phyloP scores from a whole-genome alignment of 1,284 basidiomycete species.

The Nidula niveotomentosa region DNA sequence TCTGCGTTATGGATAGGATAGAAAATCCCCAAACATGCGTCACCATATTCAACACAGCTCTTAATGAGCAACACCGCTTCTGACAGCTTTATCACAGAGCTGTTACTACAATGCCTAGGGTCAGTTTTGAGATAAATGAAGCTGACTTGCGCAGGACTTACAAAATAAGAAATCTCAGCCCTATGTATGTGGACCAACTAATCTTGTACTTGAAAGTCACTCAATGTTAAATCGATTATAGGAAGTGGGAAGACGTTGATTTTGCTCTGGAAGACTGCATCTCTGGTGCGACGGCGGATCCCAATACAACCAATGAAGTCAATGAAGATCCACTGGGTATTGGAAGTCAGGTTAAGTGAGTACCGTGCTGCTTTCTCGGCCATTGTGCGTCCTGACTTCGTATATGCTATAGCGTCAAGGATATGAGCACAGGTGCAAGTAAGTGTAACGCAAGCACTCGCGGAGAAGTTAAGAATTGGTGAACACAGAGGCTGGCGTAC shows the following conservation, averaged over 20 bases:
- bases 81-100: too few species aligned
- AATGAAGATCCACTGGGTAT: conserved; percentile 76
- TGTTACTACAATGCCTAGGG: conserved; percentile 34
- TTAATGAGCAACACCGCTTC: too few species aligned
- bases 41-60: too few species aligned
- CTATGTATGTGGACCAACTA: conserved; percentile 49
- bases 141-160: conserved; percentile 74
- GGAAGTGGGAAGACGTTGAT: conserved; percentile 81
- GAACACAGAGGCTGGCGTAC: conserved; percentile 69
- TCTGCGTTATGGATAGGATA: too few species aligned
- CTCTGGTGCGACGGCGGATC: conserved; percentile 55
- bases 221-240: conserved; percentile 22
- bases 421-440: conserved; percentile 77
- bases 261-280: conserved; percentile 72
- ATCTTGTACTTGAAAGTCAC: not conserved
- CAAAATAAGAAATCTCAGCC: conserved; percentile 65
- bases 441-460: conserved; percentile 16
- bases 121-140: conserved; percentile 72
- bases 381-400: too few species aligned
- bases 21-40: too few species aligned
- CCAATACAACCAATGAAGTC: conserved; percentile 44
- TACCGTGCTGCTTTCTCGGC: conserved; percentile 5
- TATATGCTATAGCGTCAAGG: conserved; percentile 39
- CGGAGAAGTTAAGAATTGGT: too few species aligned
- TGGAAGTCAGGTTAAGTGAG: conserved; percentile 62